phyloP scores from a whole-genome alignment of 306 rosid species.

The Sindora glabra region DNA sequence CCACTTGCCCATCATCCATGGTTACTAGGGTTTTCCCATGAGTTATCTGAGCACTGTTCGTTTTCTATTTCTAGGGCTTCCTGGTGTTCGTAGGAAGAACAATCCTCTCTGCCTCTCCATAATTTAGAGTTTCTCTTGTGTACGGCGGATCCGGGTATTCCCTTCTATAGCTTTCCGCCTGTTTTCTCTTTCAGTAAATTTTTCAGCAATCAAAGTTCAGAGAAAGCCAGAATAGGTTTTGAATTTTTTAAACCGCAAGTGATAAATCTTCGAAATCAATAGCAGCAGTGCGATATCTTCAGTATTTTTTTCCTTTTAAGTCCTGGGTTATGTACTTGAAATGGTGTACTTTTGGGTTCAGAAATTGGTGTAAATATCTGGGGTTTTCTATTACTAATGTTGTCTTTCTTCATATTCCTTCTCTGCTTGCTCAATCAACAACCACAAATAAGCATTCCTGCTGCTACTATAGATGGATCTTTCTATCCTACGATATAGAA shows the following conservation, averaged over 20 bases:
- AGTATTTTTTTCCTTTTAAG: neutral
- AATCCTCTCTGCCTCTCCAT: neutral
- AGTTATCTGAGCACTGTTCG: neutral
- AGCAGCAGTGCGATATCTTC: neutral
- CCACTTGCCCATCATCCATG: neutral
- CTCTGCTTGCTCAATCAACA: neutral
- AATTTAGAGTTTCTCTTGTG: neutral
- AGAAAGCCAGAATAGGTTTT: neutral
- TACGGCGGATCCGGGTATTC: slow-evolving; percentile 1
- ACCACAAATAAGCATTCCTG: neutral
- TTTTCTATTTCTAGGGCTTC: slow-evolving; percentile 11
- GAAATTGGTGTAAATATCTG: neutral
- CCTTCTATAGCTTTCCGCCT: neutral
- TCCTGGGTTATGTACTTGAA: neutral
- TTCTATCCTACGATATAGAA: neutral
- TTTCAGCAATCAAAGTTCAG: neutral
- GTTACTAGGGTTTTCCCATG: slow-evolving; percentile 20
- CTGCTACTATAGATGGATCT: neutral
- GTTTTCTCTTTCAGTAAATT: neutral
- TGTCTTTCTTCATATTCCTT: neutral
- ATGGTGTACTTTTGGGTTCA: neutral
- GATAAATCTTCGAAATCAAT: neutral
- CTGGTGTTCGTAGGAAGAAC: neutral
- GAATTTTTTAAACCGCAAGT: neutral
- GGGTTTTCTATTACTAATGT: neutral